Percentiles rank a stretch among this genome's conserved stretches.
phyloP scores from a whole-genome alignment of 371 early-diverging fungal species.

The Mortierella sp. region DNA sequence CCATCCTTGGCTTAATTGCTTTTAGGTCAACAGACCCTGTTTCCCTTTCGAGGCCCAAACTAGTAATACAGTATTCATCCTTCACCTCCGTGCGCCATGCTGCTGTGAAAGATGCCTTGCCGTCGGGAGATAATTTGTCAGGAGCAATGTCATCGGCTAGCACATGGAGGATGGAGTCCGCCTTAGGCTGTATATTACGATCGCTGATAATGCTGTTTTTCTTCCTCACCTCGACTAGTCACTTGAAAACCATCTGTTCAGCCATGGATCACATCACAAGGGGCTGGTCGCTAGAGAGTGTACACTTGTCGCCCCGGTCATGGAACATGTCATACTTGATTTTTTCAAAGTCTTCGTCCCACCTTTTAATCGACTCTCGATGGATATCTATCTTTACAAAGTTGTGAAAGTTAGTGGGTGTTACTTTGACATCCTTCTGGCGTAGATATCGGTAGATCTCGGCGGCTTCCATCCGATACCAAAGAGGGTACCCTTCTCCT shows the following conservation, averaged over 20 bases:
- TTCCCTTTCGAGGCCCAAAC: background rate
- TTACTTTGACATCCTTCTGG: background rate
- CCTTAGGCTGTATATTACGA: background rate
- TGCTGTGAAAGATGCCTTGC: background rate
- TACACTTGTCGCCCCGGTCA: slow-evolving; percentile 2
- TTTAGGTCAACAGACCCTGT: background rate
- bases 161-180: background rate
- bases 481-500: slow-evolving; percentile 9
- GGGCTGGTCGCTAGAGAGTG: background rate
- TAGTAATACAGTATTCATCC: background rate
- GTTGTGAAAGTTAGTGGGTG: too few relatives aligned
- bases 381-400: background rate
- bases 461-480: too few relatives aligned
- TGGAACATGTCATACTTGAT: slow-evolving; percentile 3
- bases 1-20: too few relatives aligned
- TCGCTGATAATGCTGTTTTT: too few relatives aligned
- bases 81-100: background rate
- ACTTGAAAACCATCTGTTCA: too few relatives aligned
- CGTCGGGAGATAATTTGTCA: background rate
- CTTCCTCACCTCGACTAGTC: too few relatives aligned
- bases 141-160: background rate
- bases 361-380: too few relatives aligned
- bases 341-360: background rate
- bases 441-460: too few relatives aligned
- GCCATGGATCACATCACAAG: slow-evolving; percentile 58